Evolutionary conservation across 1,284 basidiomycete genomes (phyloP).

Genomic region (Caloboletus inedulis): DNA sequence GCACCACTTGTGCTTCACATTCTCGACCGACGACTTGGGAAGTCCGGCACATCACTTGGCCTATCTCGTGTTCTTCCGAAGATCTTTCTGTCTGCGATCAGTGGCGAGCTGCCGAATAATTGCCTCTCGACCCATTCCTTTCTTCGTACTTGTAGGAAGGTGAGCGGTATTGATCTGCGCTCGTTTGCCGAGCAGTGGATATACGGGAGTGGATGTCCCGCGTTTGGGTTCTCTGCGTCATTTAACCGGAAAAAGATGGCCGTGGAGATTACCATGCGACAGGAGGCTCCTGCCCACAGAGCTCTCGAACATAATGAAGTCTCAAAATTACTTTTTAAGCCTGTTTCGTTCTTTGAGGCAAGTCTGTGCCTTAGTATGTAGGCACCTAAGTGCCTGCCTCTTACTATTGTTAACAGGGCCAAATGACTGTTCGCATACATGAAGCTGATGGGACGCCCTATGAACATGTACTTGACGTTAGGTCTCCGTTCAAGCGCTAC

Average conservation of each 20-base stretch:
- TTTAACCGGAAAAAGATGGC: slow-evolving; percentile 99
- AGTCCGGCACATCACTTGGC: slow-evolving; percentile 93
- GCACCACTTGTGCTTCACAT: slow-evolving; percentile 94
- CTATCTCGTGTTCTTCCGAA: slow-evolving; percentile 94
- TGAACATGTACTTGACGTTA: slow-evolving; percentile 95
- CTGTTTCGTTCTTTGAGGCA: slow-evolving; percentile 85
- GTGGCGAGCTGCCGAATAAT: slow-evolving; percentile 86
- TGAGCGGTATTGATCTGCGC: slow-evolving; percentile 86
- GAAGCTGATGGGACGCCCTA: slow-evolving; percentile 99
- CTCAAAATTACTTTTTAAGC: slow-evolving; percentile 69
- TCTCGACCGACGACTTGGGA: slow-evolving; percentile 88
- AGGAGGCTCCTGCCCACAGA: slow-evolving; percentile 78
- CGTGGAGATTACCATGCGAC: slow-evolving; percentile 92
- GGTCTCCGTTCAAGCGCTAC: slow-evolving; percentile 83
- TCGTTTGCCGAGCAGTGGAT: slow-evolving; percentile 98
- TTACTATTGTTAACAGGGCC: slow-evolving; percentile 53
- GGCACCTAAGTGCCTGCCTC: neutral
- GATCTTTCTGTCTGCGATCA: slow-evolving; percentile 91
- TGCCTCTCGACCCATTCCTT: slow-evolving; percentile 89
- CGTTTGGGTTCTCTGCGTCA: slow-evolving; percentile 84
- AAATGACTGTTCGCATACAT: slow-evolving; percentile 98
- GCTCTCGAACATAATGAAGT: slow-evolving; percentile 67
- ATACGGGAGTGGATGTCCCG: slow-evolving; percentile 94
- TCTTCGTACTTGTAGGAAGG: slow-evolving; percentile 89
- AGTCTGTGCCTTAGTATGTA: slow-evolving; percentile 8